phyloP scores from a whole-genome alignment of 768 basidiomycete genomes.

The Dentipellis fragilis region DNA sequence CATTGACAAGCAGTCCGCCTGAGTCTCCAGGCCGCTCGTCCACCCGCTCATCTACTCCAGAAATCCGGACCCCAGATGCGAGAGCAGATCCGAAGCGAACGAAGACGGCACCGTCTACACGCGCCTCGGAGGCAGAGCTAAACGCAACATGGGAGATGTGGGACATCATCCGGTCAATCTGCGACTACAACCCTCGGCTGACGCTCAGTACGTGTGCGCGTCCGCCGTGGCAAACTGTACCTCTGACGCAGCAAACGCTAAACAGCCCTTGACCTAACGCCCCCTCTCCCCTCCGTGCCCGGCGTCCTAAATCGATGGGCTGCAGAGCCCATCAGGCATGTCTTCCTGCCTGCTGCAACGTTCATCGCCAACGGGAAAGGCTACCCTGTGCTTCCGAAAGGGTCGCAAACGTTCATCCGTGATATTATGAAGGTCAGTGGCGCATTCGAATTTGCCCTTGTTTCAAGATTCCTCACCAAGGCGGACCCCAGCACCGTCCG shows the following conservation, averaged over 20 bases:
- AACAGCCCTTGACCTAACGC: conserved; percentile 84
- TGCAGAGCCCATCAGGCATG: conserved; percentile 83
- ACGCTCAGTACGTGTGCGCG: conserved; percentile 47
- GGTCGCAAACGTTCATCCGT: conserved; percentile 83
- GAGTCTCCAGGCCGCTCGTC: conserved; percentile 9
- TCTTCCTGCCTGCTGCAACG: conserved; percentile 81
- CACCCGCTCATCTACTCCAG: conserved; percentile 14
- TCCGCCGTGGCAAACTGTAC: conserved; percentile 1
- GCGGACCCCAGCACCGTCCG: conserved; percentile 60
- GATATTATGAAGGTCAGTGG: conserved; percentile 74
- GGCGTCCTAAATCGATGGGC: conserved; percentile 81
- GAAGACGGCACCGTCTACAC: conserved; percentile 17
- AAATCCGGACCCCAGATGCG: conserved; percentile 16
- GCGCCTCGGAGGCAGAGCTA: conserved; percentile 43
- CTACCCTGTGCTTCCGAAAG: conserved; percentile 93
- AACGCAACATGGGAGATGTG: conserved; percentile 96
- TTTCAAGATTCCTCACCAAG: not conserved
- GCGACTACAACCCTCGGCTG: conserved; percentile 70
- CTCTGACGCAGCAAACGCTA: conserved; percentile 9
- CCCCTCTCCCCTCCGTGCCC: conserved; percentile 71
- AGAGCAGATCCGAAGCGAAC: conserved; percentile 2
- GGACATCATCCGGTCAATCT: conserved; percentile 88
- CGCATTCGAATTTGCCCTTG: not conserved
- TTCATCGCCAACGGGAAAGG: conserved; percentile 96
- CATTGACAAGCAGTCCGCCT: conserved; percentile 7